phyloP scores from a whole-genome alignment of 352 stramenopile genomes.

The Pythium utonaiense region DNA sequence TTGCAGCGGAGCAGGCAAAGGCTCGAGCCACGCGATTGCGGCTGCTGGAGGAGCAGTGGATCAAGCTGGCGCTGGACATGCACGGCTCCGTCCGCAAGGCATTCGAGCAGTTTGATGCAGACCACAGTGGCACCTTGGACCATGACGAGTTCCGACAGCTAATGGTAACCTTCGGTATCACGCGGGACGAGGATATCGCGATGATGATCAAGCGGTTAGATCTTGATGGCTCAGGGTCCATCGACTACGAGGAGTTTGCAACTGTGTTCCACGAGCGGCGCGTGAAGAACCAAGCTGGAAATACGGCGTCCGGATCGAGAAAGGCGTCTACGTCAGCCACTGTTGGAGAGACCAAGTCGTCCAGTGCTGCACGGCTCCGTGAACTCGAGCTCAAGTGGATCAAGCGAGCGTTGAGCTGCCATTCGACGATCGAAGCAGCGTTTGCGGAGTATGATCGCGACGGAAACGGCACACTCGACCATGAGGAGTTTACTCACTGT shows the following conservation, averaged over 20 bases:
- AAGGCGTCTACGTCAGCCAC: not conserved
- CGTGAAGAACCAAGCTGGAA: not conserved
- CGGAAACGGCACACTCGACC: constrained; percentile 43
- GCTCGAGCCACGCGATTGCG: constrained; percentile 26
- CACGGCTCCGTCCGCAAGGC: constrained; percentile 32
- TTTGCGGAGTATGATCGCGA: constrained; percentile 67
- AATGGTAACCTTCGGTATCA: constrained; percentile 47
- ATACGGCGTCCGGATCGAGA: not conserved
- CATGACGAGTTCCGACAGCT: constrained; percentile 46
- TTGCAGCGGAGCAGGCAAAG: constrained; percentile 21
- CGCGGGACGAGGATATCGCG: constrained; percentile 36
- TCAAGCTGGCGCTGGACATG: constrained; percentile 28
- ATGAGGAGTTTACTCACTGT: constrained; percentile 57
- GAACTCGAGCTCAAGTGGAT: constrained; percentile 67
- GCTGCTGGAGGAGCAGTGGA: constrained; percentile 46
- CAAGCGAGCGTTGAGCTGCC: constrained; percentile 49
- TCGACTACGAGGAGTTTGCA: constrained; percentile 66
- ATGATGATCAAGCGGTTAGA: constrained; percentile 46
- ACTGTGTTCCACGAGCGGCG: constrained; percentile 50
- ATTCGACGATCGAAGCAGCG: constrained; percentile 50
- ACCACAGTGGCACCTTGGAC: constrained; percentile 38
- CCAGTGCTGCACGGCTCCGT: constrained; percentile 28
- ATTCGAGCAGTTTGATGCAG: constrained; percentile 44
- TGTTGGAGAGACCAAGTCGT: constrained; percentile 24
- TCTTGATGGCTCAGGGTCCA: constrained; percentile 34